Evolutionary conservation across 2,329 filamentous ascomycete species (phyloP).

Genomic region (Neonectria punicea): DNA sequence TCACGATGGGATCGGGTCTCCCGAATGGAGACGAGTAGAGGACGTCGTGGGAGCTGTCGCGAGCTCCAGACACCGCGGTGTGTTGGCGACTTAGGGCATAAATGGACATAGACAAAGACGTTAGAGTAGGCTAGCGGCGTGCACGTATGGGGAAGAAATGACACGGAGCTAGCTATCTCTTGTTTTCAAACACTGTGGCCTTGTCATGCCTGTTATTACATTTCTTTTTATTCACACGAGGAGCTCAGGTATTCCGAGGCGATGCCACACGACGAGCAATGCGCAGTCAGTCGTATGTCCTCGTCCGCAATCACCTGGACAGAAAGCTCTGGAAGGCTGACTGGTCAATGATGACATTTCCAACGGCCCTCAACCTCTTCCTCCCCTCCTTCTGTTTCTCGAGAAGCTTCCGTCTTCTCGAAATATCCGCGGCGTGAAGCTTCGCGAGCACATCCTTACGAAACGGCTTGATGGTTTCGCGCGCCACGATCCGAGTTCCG

Average conservation of each 20-base stretch:
- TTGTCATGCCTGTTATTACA: not conserved
- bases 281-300: not conserved
- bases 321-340: slow-evolving; percentile 95
- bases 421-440: slow-evolving; percentile 89
- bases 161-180: slow-evolving; percentile 24
- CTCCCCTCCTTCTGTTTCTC: slow-evolving; percentile 97
- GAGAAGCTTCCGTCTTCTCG: slow-evolving; percentile 83
- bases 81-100: not conserved
- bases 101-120: not conserved
- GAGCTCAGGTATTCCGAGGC: not conserved
- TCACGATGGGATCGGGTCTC: slow-evolving; percentile 52
- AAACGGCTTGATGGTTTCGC: slow-evolving; percentile 96
- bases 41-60: not conserved
- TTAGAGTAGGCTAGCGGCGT: not conserved
- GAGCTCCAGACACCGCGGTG: not conserved
- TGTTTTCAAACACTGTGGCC: slow-evolving; percentile 7
- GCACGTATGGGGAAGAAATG: not conserved
- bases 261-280: not conserved
- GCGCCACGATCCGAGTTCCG: slow-evolving; percentile 83
- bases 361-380: slow-evolving; percentile 84
- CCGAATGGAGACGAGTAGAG: slow-evolving; percentile 45
- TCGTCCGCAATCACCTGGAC: slow-evolving; percentile 68
- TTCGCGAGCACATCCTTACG: slow-evolving; percentile 95
- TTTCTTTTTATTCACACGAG: not conserved
- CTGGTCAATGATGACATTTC: slow-evolving; percentile 96